A percentile compares a stretch with the other conserved stretches of the same genome.
Evolutionary conservation across 2,329 filamentous ascomycete genomes (phyloP).

Genomic region (Elsinoe australis): DNA sequence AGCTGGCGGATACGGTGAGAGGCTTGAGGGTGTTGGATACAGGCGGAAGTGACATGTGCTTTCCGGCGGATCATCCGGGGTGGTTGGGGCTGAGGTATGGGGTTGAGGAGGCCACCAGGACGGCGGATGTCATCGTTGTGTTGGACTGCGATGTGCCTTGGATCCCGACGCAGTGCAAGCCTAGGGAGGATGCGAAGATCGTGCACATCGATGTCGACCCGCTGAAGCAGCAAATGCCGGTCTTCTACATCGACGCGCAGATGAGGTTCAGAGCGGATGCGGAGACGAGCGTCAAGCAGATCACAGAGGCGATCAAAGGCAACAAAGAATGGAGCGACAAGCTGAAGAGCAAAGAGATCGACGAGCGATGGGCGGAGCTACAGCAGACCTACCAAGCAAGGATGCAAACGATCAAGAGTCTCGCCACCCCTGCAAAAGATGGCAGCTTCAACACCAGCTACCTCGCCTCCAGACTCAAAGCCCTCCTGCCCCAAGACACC

Average conservation of each 20-base stretch:
- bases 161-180: constrained; percentile 70
- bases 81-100: constrained; percentile 62
- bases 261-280: constrained; percentile 46
- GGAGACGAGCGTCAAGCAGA: constrained; percentile 56
- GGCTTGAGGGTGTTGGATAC: constrained; percentile 66
- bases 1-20: constrained; percentile 59
- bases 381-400: constrained; percentile 51
- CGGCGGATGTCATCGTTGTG: constrained; percentile 77
- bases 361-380: constrained; percentile 47
- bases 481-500: constrained; percentile 49
- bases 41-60: constrained; percentile 73
- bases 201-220: constrained; percentile 61
- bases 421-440: constrained; percentile 51
- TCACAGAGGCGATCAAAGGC: constrained; percentile 55
- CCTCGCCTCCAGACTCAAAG: constrained; percentile 34
- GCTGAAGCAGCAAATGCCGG: constrained; percentile 55
- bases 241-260: constrained; percentile 50
- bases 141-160: constrained; percentile 88
- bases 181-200: constrained; percentile 49
- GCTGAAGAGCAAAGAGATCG: constrained; percentile 37
- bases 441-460: constrained; percentile 56
- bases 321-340: constrained; percentile 36
- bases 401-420: constrained; percentile 53
- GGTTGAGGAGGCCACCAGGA: constrained; percentile 61
- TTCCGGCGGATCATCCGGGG: constrained; percentile 59